Evolutionary conservation across 495 filamentous ascomycete genomes (phyloP), one percentile per base, ranked within the genome.

Genomic region (Aspergillus heteromorphus): DNA sequence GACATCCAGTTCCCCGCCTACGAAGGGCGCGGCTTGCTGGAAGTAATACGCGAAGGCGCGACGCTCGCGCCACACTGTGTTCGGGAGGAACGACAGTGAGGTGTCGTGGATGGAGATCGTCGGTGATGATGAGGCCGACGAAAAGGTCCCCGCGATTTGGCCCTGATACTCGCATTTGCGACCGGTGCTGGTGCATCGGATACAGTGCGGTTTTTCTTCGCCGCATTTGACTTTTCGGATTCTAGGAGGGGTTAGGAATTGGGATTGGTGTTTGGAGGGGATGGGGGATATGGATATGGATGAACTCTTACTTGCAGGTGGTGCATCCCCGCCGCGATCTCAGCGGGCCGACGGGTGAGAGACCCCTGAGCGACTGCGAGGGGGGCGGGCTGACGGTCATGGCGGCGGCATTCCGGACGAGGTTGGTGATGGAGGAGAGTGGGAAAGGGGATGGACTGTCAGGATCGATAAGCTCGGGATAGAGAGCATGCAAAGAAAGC

Each of bases 221-320:
- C 79, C 81, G 53, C 81, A 84, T 57, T 83, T 84, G 27, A 84
- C 73, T 49, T 71, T 74, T 51, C 82, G 73, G 25, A 70, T 69
- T 67, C 72, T 73, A 48, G 10, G 6, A 49, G 23, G 1, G 6
- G 2, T 69, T 48, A 64, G n/a, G n/a, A n/a, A n/a, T n/a, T n/a
- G n/a, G n/a, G n/a, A 34, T 45, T 16, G 20, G 13, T 4, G 6
- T n/a, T 16, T 20, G 10, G 4, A 16, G 19, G n/a, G 6, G 0
- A 21, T 19, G 19, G n/a, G 6, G 0, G 21, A 17, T 13, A 13
- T 50, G 47, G 2, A 49, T n/a, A n/a, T n/a, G 45, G 25, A 23
- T 8, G 19, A 29, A 20, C 4, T 62, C 70, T 5, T 54, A 73
- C 66, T 72, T 74, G 70, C 71, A 74, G 9, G 70, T 73, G 57